phyloP scores from a whole-genome alignment of 2,329 filamentous ascomycete species.

The Aspergillus ochraceoroseus region DNA sequence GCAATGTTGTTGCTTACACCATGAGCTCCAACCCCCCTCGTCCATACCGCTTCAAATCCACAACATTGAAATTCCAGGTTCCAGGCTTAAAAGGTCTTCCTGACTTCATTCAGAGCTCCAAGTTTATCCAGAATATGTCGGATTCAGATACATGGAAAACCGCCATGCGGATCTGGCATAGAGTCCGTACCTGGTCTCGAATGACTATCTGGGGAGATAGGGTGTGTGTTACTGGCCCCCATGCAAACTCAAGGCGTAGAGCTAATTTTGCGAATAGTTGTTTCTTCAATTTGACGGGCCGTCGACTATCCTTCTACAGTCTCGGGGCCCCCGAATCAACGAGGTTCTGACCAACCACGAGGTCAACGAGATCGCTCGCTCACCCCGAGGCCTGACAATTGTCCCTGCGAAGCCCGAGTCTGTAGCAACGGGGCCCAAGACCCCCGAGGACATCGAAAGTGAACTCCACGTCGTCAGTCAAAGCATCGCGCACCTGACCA shows the following conservation, averaged over 20 bases:
- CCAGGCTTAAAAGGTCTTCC: conserved; percentile 60
- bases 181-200: conserved; percentile 68
- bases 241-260: background rate
- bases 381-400: conserved; percentile 65
- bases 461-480: conserved; percentile 31
- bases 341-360: conserved; percentile 74
- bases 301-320: conserved; percentile 78
- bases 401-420: conserved; percentile 41
- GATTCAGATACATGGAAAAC: conserved; percentile 68
- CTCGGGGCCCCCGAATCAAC: conserved; percentile 70
- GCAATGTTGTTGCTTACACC: conserved; percentile 86
- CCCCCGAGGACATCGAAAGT: conserved; percentile 29
- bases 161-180: conserved; percentile 60
- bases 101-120: conserved; percentile 61
- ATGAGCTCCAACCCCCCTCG: conserved; percentile 67
- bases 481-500: conserved; percentile 51
- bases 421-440: conserved; percentile 20
- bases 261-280: conserved; percentile 45
- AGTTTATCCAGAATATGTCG: conserved; percentile 69
- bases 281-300: conserved; percentile 90
- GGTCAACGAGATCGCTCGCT: conserved; percentile 83
- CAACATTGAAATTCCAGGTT: conserved; percentile 68
- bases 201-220: conserved; percentile 90
- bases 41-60: conserved; percentile 83
- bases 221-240: conserved; percentile 41